Evolutionary conservation across 1,139 yeast genomes (phyloP).

Genomic region (Debaryomyces sp.): DNA sequence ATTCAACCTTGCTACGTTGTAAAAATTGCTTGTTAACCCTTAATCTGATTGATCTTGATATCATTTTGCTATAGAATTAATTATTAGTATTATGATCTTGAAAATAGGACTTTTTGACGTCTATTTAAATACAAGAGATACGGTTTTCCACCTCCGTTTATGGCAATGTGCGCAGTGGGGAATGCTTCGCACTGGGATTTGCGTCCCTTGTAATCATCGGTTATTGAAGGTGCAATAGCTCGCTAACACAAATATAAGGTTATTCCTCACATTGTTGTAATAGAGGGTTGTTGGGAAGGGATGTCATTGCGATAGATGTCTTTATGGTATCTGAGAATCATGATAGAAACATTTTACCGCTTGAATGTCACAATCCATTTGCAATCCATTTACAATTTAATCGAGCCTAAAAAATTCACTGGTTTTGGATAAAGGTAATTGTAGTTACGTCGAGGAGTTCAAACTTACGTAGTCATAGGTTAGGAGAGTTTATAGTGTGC

Average conservation of each 20-base stretch:
- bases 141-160: slow-evolving; percentile 11
- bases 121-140: neutral
- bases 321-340: neutral
- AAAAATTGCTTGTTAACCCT: slow-evolving; percentile 2
- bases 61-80: slow-evolving; percentile 9
- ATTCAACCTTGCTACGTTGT: slow-evolving; percentile 7
- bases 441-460: neutral
- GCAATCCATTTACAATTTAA: too few species aligned
- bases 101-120: neutral
- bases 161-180: neutral
- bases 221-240: neutral
- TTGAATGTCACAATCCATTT: neutral
- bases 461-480: neutral
- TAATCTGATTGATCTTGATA: slow-evolving; percentile 14
- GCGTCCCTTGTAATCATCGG: neutral
- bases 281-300: neutral
- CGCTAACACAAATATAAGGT: neutral
- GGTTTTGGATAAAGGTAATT: neutral
- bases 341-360: neutral
- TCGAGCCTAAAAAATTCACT: neutral
- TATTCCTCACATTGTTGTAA: neutral
- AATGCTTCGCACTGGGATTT: neutral
- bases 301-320: neutral
- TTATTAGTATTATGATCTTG: neutral
- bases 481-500: neutral